Evolutionary conservation across 495 filamentous ascomycete genomes (phyloP).

Genomic region (Podospora pseudopauciseta): DNA sequence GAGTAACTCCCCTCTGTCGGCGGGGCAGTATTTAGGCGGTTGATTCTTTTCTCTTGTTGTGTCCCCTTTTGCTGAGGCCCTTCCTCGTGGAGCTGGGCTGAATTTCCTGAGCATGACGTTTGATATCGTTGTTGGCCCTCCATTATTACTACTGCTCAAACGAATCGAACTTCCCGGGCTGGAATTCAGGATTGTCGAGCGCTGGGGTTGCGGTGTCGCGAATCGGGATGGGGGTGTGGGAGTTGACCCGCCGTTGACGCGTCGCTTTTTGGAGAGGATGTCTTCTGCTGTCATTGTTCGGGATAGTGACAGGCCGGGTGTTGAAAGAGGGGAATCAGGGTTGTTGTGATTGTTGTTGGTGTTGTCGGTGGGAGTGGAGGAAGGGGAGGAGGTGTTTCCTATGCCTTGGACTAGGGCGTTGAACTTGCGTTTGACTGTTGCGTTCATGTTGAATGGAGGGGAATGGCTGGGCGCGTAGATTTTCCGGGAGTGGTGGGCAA

Average conservation of each 20-base stretch:
- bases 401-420: conserved; percentile 53
- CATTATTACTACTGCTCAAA: not conserved
- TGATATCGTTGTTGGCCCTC: conserved; percentile 33
- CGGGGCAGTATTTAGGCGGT: conserved; percentile 61
- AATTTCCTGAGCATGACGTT: conserved; percentile 45
- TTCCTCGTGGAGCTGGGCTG: conserved; percentile 8
- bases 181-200: not conserved
- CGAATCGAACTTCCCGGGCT: not conserved
- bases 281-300: conserved; percentile 32
- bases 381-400: conserved; percentile 31
- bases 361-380: conserved; percentile 2
- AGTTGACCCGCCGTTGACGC: conserved; percentile 30
- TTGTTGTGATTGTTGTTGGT: conserved; percentile 7
- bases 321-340: conserved; percentile 18
- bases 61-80: not conserved
- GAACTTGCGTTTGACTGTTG: conserved; percentile 55
- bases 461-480: too few relatives aligned
- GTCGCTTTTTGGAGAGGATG: conserved; percentile 46
- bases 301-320: conserved; percentile 18
- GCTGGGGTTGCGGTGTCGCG: conserved; percentile 18
- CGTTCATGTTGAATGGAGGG: conserved; percentile 42
- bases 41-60: not conserved
- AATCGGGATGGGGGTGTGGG: conserved; percentile 7
- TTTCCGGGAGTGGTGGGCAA: not conserved
- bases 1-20: conserved; percentile 79